These are phyloP conservation scores for Dendrocalamus latiflorus DNA, from an alignment of 202 grass and related monocot genomes.

Conservation along the genomic window DNA sequence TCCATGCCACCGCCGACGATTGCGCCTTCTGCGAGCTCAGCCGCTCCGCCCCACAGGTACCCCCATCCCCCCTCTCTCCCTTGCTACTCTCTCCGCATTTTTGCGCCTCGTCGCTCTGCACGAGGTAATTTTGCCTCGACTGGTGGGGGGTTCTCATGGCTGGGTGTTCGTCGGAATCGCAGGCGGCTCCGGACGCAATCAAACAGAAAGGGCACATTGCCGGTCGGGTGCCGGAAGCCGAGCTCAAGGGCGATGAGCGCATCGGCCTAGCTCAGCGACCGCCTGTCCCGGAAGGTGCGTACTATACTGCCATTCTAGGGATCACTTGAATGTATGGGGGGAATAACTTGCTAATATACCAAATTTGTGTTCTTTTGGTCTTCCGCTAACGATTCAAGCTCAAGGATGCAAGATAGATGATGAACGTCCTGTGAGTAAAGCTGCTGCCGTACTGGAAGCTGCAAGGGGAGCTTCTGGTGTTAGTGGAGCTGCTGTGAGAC, in stretches of 20 bases:
- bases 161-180: background rate
- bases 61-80: background rate
- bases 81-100: constrained; percentile 10
- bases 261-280: background rate
- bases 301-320: background rate
- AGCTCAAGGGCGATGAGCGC: constrained; percentile 6
- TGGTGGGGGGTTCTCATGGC: constrained; percentile 8
- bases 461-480: background rate
- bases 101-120: background rate
- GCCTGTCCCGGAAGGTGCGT: constrained; percentile 31
- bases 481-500: background rate
- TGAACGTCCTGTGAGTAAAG: background rate
- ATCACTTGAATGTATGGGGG: background rate
- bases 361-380: background rate
- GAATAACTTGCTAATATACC: background rate
- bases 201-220: constrained; percentile 39
- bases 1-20: constrained; percentile 36
- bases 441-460: background rate
- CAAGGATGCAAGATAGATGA: constrained; percentile 1
- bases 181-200: constrained; percentile 31
- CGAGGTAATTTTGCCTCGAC: background rate
- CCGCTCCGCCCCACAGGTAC: constrained; percentile 32
- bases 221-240: background rate
- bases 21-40: constrained; percentile 46
- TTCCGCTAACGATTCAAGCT: background rate